Evolutionary conservation across 306 rosid genomes (phyloP).

Genomic region (Datisca glomerata): DNA sequence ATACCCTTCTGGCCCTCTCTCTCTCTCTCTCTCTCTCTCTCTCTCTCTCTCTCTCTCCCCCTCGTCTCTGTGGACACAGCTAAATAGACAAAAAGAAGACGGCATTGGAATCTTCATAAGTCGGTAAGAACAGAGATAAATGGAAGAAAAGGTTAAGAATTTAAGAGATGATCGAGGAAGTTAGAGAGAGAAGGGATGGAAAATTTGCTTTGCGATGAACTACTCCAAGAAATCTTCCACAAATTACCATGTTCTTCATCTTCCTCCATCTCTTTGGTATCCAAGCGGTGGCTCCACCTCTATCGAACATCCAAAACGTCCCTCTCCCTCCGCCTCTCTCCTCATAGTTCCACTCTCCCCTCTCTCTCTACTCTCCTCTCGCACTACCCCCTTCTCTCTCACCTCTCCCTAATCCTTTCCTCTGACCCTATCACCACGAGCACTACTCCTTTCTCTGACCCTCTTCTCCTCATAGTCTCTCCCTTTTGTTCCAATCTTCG

Average conservation of each 20-base stretch:
- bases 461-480: slow-evolving; percentile 26
- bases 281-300: slow-evolving; percentile 78
- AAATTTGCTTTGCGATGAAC: slow-evolving; percentile 50
- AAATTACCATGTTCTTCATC: slow-evolving; percentile 47
- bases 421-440: slow-evolving; percentile 15
- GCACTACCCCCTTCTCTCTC: slow-evolving; percentile 45
- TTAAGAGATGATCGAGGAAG: not conserved
- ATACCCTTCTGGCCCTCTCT: slow-evolving; percentile 4
- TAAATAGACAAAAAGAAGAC: too few species aligned
- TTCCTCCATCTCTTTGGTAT: slow-evolving; percentile 45
- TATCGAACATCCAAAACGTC: slow-evolving; percentile 51
- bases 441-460: slow-evolving; percentile 13
- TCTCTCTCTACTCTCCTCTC: slow-evolving; percentile 42
- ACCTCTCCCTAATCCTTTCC: slow-evolving; percentile 39
- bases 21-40: not conserved
- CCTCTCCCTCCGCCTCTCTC: slow-evolving; percentile 45
- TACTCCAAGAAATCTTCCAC: slow-evolving; percentile 59
- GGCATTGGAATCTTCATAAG: too few species aligned
- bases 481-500: slow-evolving; percentile 30
- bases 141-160: not conserved
- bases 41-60: slow-evolving; percentile 1
- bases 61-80: too few species aligned
- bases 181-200: slow-evolving; percentile 27
- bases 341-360: slow-evolving; percentile 16
- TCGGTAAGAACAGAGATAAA: too few species aligned